Base-by-base conservation (phyloP, 75 land plant genomes). In the Picea sitchensis region DNA sequence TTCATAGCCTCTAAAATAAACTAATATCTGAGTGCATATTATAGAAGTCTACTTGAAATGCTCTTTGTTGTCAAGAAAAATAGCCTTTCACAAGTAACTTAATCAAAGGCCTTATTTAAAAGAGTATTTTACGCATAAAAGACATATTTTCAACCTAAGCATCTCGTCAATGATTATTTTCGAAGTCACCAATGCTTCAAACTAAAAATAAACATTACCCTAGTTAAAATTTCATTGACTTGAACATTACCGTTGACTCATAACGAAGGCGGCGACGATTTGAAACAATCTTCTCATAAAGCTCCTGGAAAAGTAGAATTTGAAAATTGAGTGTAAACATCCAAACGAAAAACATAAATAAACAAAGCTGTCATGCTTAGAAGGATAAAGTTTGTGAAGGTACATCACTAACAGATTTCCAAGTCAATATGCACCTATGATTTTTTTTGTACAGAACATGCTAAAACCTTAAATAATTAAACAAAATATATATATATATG, bases 241-340 rank as follows among this genome's bases (percentile, higher is more conserved):
- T 30, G 31, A 57, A 62, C 15, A 32, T 79, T 84, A 94, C 96
- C 61, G 96, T 94, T 85, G 96, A 91, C 79, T 94, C 96, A 84
- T 82, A 86, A 38, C 96, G 88, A 65, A 94, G 77, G 36, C 72
- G 83, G 2, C 93, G 91, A 6, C 79, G 75, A n/a, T 78, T 69
- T 65, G 85, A 82, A 60, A 80, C 78, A 63, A 94, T 77, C 60
- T 85, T 85, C 31, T 90, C 87, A 90, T 88, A 87, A 76, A 88
- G 82, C n/a, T 93, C 89, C 95, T 93, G 83, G 74, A 81, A 73
- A 56, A 75, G 5, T 41, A 41, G 4, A 41, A 41, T 41, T 41
- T 41, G 5, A 41, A 62, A 41, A 64, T 56, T 51, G 60, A 61
- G 14, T 14, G 63, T 54, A 62, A 54, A 51, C 9, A 47, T 76